Percentiles rank a stretch among this genome's conserved stretches.
Conservation (phyloP, 73 alveolate species). For the Symbiodinium natans region DNA sequence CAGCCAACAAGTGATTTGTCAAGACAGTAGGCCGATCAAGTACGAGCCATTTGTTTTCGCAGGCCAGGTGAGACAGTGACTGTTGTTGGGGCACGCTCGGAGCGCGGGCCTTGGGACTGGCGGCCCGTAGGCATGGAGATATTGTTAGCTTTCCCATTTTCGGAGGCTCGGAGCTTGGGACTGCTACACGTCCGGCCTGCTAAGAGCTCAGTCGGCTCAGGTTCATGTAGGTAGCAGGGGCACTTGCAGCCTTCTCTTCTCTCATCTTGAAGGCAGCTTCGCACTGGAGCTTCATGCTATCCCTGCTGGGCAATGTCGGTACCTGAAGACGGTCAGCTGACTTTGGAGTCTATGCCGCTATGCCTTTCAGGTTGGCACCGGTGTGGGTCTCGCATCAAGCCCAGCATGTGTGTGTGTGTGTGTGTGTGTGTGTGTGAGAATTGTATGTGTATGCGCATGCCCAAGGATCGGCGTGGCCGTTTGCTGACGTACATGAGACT, state of each 20-base stretch:
- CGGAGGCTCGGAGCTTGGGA: slow-evolving; percentile 82
- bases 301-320: slow-evolving; percentile 56
- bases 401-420: background rate
- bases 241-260: background rate
- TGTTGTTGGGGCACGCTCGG: slow-evolving; percentile 59
- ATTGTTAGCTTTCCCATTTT: background rate
- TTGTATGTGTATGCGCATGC: background rate
- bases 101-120: slow-evolving; percentile 15
- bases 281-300: slow-evolving; percentile 67
- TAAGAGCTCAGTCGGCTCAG: background rate
- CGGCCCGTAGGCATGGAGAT: background rate
- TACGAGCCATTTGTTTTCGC: too few relatives aligned
- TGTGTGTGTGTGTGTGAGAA: too few relatives aligned
- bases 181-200: slow-evolving; percentile 65
- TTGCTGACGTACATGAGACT: background rate
- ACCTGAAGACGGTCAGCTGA: background rate
- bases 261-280: slow-evolving; percentile 86
- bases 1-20: too few relatives aligned
- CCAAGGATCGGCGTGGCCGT: background rate
- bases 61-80: slow-evolving; percentile 72
- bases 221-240: background rate
- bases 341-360: background rate
- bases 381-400: slow-evolving; percentile 75
- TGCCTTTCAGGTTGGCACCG: slow-evolving; percentile 44
- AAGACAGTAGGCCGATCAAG: too few relatives aligned